Evolutionary conservation across 176 grass and related monocot species (phyloP), one percentile per base, ranked within the genome.

Genomic region (Alloteropsis semialata): DNA sequence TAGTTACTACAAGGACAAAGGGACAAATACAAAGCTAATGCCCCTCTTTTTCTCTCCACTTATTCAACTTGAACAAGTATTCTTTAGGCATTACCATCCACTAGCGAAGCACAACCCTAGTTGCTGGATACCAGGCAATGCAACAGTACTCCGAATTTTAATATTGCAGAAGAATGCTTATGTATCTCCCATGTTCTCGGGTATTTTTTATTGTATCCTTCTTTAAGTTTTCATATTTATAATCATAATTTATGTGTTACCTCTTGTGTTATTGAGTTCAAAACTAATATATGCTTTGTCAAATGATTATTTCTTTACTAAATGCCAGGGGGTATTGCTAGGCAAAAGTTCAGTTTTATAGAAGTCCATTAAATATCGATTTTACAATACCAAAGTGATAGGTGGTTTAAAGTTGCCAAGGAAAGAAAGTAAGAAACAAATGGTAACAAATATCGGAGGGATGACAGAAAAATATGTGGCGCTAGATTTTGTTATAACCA

Each of bases 1-100:
- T n/a, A 84, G 32, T 86, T 22, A 56, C 33, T 74, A 0, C 16
- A 0, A 60, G 45, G 34, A 53, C 57, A 66, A 87, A 45, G 18
- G 69, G 42, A 81, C 59, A 67, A 65, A 80, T 80, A 45, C 76
- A 74, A 65, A 74, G 69, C 69, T 25, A 63, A 86, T 46, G 4
- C 25, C 50, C 29, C 56, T 69, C n/a, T 54, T 48, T 33, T 1
- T 37, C 25, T 61, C 28, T 9, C 1, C 49, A 34, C 3, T 50
- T 79, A 78, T 79, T 51, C 2, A 10, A 53, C 43, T 50, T 54
- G 50, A 42, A 25, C 29, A 10, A 80, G 42, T 73, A 33, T 64
- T 64, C 43, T 39, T 48, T 44, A 74, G 30, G 10, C 21, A 38
- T 59, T 70, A 73, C 8, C 25, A 51, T 65, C 37, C 42, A 73